Percentiles rank a stretch among this genome's conserved stretches.
Evolutionary conservation across 139 green algal species (phyloP).

Genomic region (Desmodesmus armatus): DNA sequence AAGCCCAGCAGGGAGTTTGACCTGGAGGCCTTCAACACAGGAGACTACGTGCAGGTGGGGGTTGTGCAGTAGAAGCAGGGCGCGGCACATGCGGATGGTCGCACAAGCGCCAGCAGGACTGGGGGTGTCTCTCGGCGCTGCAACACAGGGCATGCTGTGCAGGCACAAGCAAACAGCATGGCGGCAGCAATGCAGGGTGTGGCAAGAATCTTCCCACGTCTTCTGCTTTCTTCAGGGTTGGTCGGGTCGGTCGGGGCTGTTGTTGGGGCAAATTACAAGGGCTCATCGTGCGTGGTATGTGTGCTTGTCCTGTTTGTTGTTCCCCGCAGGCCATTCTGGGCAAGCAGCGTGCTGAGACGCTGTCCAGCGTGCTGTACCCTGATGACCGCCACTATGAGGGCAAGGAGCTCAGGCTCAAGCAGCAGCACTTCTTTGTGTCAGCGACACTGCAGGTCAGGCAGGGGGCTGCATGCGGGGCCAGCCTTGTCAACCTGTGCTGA

Average conservation of each 20-base stretch:
- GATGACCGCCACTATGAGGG: constrained; percentile 97
- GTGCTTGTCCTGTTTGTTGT: background rate
- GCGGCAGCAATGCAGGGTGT: too few relatives aligned
- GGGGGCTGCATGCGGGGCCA: background rate
- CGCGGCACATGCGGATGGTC: background rate
- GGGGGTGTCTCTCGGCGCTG: background rate
- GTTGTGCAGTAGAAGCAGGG: background rate
- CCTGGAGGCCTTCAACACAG: constrained; percentile 98
- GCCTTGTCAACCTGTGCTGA: background rate
- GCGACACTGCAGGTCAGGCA: constrained; percentile 90
- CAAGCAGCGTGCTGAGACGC: constrained; percentile 97
- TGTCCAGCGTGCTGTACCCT: constrained; percentile 97
- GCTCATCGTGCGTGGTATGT: too few relatives aligned
- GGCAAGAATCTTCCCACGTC: too few relatives aligned
- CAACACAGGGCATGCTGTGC: background rate
- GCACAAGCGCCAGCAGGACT: too few relatives aligned
- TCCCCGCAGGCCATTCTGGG: constrained; percentile 84
- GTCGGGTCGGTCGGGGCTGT: too few relatives aligned
- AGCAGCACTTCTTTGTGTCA: constrained; percentile 99
- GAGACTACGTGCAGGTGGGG: constrained; percentile 63
- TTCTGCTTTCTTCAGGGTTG: too few relatives aligned
- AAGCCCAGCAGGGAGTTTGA: constrained; percentile 97
- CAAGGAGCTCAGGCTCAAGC: constrained; percentile 98
- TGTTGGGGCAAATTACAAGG: too few relatives aligned
- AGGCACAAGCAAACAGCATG: too few relatives aligned